Evolutionary conservation across 75 land plant genomes (phyloP).

Genomic region (Pinus taeda): DNA sequence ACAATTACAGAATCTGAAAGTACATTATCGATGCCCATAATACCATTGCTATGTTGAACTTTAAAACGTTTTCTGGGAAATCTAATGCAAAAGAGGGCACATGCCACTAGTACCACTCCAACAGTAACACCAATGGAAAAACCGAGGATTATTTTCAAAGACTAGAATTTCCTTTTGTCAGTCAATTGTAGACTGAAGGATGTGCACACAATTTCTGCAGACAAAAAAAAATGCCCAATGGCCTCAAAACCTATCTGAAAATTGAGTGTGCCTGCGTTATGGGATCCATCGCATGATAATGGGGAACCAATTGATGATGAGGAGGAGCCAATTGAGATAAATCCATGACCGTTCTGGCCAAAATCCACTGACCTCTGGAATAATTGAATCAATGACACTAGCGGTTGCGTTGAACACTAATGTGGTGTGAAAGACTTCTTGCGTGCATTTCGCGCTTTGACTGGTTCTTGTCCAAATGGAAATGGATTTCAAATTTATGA

Average conservation of each 20-base stretch:
- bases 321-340: too few relatives aligned
- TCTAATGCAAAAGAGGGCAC: constrained; percentile 42
- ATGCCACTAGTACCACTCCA: constrained; percentile 60
- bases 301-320: too few relatives aligned
- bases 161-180: constrained; percentile 23
- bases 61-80: constrained; percentile 43
- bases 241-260: not conserved
- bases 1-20: constrained; percentile 34
- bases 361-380: too few relatives aligned
- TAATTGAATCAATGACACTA: too few relatives aligned
- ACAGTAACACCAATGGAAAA: constrained; percentile 60
- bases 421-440: too few relatives aligned
- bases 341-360: too few relatives aligned
- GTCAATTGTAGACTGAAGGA: not conserved
- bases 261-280: not conserved
- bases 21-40: constrained; percentile 60
- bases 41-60: constrained; percentile 15
- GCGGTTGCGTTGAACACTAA: too few relatives aligned
- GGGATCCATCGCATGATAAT: too few relatives aligned
- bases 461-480: too few relatives aligned
- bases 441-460: too few relatives aligned
- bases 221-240: not conserved
- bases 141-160: constrained; percentile 60
- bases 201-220: not conserved
- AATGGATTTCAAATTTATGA: too few relatives aligned